phyloP scores from a whole-genome alignment of 139 green algal genomes.

The Astrephomene gubernaculifera region DNA sequence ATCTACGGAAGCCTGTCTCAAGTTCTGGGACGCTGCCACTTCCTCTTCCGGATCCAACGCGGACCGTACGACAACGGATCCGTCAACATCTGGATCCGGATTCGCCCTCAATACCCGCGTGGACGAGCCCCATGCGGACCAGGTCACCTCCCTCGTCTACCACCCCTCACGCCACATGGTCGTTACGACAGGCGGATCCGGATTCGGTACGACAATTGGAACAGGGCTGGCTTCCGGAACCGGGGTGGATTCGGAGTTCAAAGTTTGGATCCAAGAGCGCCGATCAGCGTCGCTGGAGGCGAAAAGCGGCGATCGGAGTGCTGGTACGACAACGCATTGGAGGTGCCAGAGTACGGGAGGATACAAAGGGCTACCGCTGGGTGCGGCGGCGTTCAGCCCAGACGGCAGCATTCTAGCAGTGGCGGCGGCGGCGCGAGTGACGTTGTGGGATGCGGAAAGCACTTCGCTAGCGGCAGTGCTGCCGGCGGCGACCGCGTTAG shows the following conservation, averaged over 20 bases:
- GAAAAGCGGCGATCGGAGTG: background rate
- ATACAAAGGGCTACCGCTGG: slow-evolving; percentile 67
- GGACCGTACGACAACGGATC: background rate
- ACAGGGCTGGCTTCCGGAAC: too few species aligned
- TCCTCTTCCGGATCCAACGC: background rate
- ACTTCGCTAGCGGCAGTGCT: slow-evolving; percentile 64
- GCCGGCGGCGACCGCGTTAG: slow-evolving; percentile 35
- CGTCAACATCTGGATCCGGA: background rate
- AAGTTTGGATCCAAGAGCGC: slow-evolving; percentile 60
- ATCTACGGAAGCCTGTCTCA: slow-evolving; percentile 48
- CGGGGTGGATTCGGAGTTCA: slow-evolving; percentile 63
- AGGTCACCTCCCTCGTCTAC: slow-evolving; percentile 57
- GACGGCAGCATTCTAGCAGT: slow-evolving; percentile 83
- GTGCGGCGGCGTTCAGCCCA: slow-evolving; percentile 67
- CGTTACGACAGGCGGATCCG: slow-evolving; percentile 54
- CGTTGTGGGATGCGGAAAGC: slow-evolving; percentile 75
- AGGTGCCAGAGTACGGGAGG: slow-evolving; percentile 60
- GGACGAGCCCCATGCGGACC: slow-evolving; percentile 67
- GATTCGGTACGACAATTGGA: too few species aligned
- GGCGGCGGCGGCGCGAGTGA: slow-evolving; percentile 55
- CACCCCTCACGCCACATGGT: slow-evolving; percentile 65
- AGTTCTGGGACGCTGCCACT: slow-evolving; percentile 72
- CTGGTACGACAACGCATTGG: background rate
- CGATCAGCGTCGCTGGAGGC: background rate
- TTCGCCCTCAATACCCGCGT: slow-evolving; percentile 67